phyloP scores from a whole-genome alignment of 2,329 filamentous ascomycete genomes.

The Emergomyces pasteurianus region DNA sequence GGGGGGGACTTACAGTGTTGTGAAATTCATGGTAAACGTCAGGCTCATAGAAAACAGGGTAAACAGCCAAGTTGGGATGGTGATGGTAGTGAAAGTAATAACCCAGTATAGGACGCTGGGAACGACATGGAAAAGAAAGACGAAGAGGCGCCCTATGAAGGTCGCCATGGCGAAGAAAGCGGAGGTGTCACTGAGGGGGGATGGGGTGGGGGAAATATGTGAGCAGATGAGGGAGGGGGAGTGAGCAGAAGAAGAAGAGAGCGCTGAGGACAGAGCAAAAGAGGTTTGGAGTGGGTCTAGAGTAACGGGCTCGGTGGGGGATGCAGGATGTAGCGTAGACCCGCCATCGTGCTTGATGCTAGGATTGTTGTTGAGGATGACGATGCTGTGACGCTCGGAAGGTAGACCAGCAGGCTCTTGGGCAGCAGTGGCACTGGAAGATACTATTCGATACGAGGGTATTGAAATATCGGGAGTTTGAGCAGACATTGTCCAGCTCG shows the following conservation, averaged over 20 bases:
- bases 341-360: neutral
- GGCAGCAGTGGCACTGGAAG: neutral
- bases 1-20: constrained; percentile 58
- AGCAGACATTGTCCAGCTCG: neutral
- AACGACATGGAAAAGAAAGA: constrained; percentile 41
- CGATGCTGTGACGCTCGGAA: neutral
- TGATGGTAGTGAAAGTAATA: constrained; percentile 77
- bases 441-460: neutral
- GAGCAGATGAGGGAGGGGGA: constrained; percentile 3
- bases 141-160: constrained; percentile 18
- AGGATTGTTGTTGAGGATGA: too few species aligned
- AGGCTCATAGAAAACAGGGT: constrained; percentile 81
- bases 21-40: constrained; percentile 98
- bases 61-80: constrained; percentile 78
- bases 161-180: constrained; percentile 9
- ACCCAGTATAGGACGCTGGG: constrained; percentile 60
- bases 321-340: neutral
- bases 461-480: neutral
- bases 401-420: neutral
- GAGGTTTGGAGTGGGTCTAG: neutral
- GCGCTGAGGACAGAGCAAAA: neutral
- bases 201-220: constrained; percentile 2
- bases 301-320: constrained; percentile 1
- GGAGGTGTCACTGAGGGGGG: neutral
- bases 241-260: constrained; percentile 2